These are phyloP conservation scores for Pichia cactophila DNA, from an alignment of 1,139 yeast species.

Conservation along the genomic window DNA sequence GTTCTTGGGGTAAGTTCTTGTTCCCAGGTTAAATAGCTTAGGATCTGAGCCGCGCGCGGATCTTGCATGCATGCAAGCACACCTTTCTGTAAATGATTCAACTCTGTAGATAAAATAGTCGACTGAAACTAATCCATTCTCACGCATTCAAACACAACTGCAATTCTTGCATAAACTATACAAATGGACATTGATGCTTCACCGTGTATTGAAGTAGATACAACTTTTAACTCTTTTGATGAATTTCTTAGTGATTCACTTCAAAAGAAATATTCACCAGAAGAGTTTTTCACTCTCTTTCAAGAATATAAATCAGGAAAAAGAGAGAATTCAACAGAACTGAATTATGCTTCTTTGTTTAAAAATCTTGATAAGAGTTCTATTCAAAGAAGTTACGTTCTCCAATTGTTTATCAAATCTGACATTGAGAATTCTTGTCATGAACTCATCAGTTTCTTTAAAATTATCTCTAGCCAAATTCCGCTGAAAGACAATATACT, in stretches of 20 bases:
- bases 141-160: no score
- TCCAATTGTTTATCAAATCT: constrained; percentile 21
- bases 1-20: constrained; percentile 27
- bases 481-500: constrained; percentile 18
- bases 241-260: constrained; percentile 19
- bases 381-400: constrained; percentile 22
- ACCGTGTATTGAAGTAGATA: background rate
- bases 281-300: constrained; percentile 23
- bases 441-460: constrained; percentile 17
- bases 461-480: constrained; percentile 12
- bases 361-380: constrained; percentile 13
- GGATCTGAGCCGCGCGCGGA: background rate
- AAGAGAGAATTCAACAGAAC: constrained; percentile 2
- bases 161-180: background rate
- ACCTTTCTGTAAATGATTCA: no score
- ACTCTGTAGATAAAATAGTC: no score
- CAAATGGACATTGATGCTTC: background rate
- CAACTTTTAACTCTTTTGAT: constrained; percentile 11
- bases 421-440: constrained; percentile 22
- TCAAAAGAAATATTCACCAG: constrained; percentile 18
- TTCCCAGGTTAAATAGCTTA: constrained; percentile 23
- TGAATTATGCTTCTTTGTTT: constrained; percentile 18
- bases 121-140: no score
- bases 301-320: constrained; percentile 22
- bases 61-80: no score